Evolutionary conservation across 768 basidiomycete species (phyloP), one percentile per base, ranked within the genome.

Genomic region (Phanerochaete carnosa): DNA sequence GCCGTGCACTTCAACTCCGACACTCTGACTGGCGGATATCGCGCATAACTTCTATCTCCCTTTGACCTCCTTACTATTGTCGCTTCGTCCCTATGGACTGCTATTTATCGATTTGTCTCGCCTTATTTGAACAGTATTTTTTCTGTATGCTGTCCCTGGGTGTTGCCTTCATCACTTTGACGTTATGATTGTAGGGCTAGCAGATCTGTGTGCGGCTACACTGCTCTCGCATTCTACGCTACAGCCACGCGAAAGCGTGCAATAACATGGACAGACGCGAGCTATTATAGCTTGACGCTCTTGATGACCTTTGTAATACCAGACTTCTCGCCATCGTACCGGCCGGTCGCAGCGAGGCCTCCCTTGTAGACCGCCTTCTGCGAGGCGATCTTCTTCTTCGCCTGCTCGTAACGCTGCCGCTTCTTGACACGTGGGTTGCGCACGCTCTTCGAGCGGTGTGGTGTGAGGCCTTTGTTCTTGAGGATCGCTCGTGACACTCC

Each of bases 371-470:
- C 82, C 19, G 95, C 87, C 73, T 92, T 90, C 74, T 95, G 94
- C 25, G 91, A 94, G 29, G 88, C 76, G 15, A 98, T 77, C 76
- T 89, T 94, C 77, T 91, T 94, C 80, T 96, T 92, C 64, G 95
- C 96, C 76, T 97, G 90, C 69, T 95, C 95, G 80, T 89, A 98
- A 70, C 82, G 89, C 75, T 89, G 83, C 33, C 94, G 85, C 74
- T 99, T 99, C 85, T 98, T 98, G 74, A 98, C 95, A 62, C 97
- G 87, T 45, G 96, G 95, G 77, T 99, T 99, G 65, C 95, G 92
- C 37, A 94, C 92, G 58, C 83, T 81, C 76, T 98, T 98, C 45
- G 90, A 78, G 59, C 97, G 86, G 62, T 81, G 86, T 4, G 96
- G 95, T 16, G 95, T 98, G 55, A 98, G 85, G 59, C 97, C 96